These are phyloP conservation scores for Perkinsus marinus DNA, from an alignment of 169 alveolate species.

Conservation along the genomic window DNA sequence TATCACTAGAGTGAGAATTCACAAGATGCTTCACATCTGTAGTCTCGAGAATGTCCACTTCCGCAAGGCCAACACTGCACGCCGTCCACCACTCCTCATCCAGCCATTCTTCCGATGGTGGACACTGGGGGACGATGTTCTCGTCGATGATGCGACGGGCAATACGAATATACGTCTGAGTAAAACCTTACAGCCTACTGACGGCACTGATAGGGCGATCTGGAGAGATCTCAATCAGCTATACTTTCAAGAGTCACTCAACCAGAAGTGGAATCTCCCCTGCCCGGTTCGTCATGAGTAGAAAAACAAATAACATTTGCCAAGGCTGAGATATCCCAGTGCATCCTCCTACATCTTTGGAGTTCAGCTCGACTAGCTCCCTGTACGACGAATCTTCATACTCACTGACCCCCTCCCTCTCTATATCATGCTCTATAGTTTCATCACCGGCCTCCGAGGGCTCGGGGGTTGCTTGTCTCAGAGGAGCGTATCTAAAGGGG, in stretches of 20 bases:
- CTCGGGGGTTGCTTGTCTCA: not conserved
- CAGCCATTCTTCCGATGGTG: not conserved
- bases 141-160: not conserved
- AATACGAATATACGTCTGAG: not conserved
- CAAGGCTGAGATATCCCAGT: too few relatives aligned
- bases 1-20: too few relatives aligned
- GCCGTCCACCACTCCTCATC: not conserved
- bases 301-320: too few relatives aligned
- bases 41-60: not conserved
- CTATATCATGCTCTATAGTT: not conserved
- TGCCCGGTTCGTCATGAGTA: too few relatives aligned
- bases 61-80: not conserved
- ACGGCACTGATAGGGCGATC: too few relatives aligned
- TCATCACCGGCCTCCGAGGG: not conserved
- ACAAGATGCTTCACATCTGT: too few relatives aligned
- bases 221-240: too few relatives aligned
- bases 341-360: not conserved
- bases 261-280: too few relatives aligned
- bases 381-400: not conserved
- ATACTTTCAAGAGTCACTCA: too few relatives aligned
- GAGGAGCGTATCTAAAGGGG: not conserved
- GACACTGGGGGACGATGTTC: not conserved
- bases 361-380: not conserved
- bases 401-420: not conserved
- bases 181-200: not conserved